Evolutionary conservation across 2,329 filamentous ascomycete genomes (phyloP), one percentile per base, ranked within the genome.

Genomic region (Diaporthe vaccinii): DNA sequence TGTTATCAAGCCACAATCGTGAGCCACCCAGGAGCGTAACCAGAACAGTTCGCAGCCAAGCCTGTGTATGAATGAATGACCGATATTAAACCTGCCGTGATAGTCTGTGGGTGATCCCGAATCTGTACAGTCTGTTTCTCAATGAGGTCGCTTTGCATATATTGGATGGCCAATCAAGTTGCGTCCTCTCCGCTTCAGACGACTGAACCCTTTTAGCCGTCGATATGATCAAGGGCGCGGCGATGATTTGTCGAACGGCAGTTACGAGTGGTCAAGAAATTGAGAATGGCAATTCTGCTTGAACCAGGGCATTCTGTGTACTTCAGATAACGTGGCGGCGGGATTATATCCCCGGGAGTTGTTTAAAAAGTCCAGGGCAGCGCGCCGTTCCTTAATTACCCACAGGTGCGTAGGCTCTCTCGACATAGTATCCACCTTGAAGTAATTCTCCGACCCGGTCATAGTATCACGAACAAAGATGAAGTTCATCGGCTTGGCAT

Each of bases 161-260:
- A 68, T 68, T 68, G 34, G n/a, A 17, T 41, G 46, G 46, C 65
- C 46, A 68, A 68, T 68, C 65, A 68, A n/a, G 22, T 31, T 39
- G 34, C 46, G 22, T 46, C 10, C 65, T 68, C 65, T 68, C 46
- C 65, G n/a, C 31, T 28, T 3, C 22, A 17, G 31, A 12, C 62
- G 62, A 68, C 46, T 36, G 22, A 28, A 12, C 65, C 46, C n/a
- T 39, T 68, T 68, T 68, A 68, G 46, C 65, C 65, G 65, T 17
- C n/a, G 46, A 68, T 68, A 53, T 53, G 39, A 25, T 28, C 2
- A 25, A n/a, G 34, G 31, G 22, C 28, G 34, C 46, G 36, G 46
- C n/a, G 46, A 17, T n/a, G 46, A 68, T 39, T 46, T 68, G 6
- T 68, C 39, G 46, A 53, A 68, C 65, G 65, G 65, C 65, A 68